phyloP scores from a whole-genome alignment of 768 basidiomycete species.

The Mycena vulgaris region DNA sequence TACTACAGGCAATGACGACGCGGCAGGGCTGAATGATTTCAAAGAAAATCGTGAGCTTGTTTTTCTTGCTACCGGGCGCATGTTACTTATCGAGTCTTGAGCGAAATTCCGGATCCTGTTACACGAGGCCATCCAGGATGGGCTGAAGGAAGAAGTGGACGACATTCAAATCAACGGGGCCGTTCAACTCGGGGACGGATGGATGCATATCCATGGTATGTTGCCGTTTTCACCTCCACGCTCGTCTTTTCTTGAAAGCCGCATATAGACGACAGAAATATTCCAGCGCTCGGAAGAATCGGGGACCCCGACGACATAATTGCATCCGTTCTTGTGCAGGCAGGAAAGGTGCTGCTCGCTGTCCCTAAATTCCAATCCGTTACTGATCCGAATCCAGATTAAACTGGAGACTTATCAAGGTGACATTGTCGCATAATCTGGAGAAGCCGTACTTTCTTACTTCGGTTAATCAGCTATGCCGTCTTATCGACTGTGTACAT shows the following conservation, averaged over 20 bases:
- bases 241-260: constrained; percentile 11
- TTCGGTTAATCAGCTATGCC: constrained; percentile 70
- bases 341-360: constrained; percentile 68
- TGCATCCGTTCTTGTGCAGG: constrained; percentile 79
- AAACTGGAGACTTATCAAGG: constrained; percentile 78
- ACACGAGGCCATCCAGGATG: constrained; percentile 71
- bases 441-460: background rate
- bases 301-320: constrained; percentile 91
- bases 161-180: constrained; percentile 78
- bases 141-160: constrained; percentile 71
- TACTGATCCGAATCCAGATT: constrained; percentile 58
- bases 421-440: background rate
- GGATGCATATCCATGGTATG: constrained; percentile 87
- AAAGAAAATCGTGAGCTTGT: constrained; percentile 73
- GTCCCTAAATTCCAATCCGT: constrained; percentile 1
- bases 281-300: constrained; percentile 81
- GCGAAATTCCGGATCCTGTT: constrained; percentile 73
- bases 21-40: constrained; percentile 79
- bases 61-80: background rate
- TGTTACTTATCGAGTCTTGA: constrained; percentile 43
- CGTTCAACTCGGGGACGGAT: constrained; percentile 77
- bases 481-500: constrained; percentile 84
- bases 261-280: constrained; percentile 76
- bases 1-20: constrained; percentile 47
- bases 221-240: background rate